Evolutionary conservation across 164 flowering plant species (phyloP).

Genomic region (Malania oleifera): DNA sequence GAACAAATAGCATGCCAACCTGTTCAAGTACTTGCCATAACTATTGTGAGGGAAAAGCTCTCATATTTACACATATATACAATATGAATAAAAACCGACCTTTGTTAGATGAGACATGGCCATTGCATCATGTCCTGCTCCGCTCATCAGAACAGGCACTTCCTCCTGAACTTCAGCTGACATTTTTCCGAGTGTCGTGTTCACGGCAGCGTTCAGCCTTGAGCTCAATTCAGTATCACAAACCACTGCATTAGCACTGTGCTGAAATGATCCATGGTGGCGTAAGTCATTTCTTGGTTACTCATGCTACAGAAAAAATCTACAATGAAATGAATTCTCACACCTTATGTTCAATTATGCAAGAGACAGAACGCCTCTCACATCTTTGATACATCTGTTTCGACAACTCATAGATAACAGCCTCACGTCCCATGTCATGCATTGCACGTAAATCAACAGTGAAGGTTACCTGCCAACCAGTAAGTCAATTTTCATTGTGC

Average conservation of each 20-base stretch:
- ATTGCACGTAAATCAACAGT: conserved; percentile 89
- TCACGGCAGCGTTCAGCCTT: conserved; percentile 62
- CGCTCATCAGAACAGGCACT: conserved; percentile 93
- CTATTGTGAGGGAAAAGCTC: neutral
- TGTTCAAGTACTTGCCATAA: conserved; percentile 15
- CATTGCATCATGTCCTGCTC: conserved; percentile 99
- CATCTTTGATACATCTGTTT: conserved; percentile 62
- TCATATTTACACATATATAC: neutral
- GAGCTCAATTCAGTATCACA: conserved; percentile 66
- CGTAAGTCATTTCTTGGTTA: neutral
- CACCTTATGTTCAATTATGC: conserved; percentile 86
- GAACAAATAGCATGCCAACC: conserved; percentile 96
- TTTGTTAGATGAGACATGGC: conserved; percentile 91
- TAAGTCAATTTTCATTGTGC: conserved; percentile 1
- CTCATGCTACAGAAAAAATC: neutral
- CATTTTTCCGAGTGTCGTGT: conserved; percentile 53
- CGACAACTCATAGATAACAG: conserved; percentile 67
- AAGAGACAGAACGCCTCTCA: conserved; percentile 71
- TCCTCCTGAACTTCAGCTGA: conserved; percentile 51
- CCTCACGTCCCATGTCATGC: conserved; percentile 79
- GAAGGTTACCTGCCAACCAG: conserved; percentile 68
- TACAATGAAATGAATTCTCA: conserved; percentile 14
- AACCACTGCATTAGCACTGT: conserved; percentile 78
- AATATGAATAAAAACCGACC: conserved; percentile 32
- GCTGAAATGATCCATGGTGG: conserved; percentile 40